These are phyloP conservation scores for Russula griseocarnosa DNA, from an alignment of 768 basidiomycete genomes.

Conservation along the genomic window DNA sequence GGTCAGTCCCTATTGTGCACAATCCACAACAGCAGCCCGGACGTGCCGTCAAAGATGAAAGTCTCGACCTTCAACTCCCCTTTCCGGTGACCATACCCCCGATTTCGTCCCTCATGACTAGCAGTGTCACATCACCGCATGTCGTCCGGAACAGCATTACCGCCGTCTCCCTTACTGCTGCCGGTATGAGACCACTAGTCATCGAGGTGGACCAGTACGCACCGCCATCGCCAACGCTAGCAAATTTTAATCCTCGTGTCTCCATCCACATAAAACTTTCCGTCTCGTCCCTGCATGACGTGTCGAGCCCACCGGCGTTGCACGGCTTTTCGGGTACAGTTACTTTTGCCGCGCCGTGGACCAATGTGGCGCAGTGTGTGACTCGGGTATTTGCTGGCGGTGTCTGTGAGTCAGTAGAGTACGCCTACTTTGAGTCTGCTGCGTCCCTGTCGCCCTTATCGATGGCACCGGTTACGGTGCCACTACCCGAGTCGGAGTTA, in stretches of 20 bases:
- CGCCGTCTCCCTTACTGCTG: constrained; percentile 54
- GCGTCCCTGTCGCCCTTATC: constrained; percentile 24
- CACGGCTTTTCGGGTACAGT: constrained; percentile 62
- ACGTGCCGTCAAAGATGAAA: constrained; percentile 21
- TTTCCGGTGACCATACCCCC: constrained; percentile 19
- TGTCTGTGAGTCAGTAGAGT: constrained; percentile 51
- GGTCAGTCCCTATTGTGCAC: constrained; percentile 26
- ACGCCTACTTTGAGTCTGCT: constrained; percentile 47
- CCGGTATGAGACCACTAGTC: constrained; percentile 62
- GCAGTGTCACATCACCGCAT: constrained; percentile 30
- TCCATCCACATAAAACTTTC: constrained; percentile 54
- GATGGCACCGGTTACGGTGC: constrained; percentile 41
- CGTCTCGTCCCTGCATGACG: constrained; percentile 53
- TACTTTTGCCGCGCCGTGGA: constrained; percentile 52
- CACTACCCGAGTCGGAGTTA: constrained; percentile 64
- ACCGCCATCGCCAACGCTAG: constrained; percentile 37
- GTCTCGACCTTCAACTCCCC: constrained; percentile 21
- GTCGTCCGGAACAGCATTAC: constrained; percentile 39
- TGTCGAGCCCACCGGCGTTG: constrained; percentile 50
- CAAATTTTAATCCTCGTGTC: constrained; percentile 39
- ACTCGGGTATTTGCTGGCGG: constrained; percentile 56
- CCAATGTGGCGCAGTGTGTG: constrained; percentile 53
- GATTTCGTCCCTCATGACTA: constrained; percentile 20
- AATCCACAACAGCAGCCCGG: constrained; percentile 2
- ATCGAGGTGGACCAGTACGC: constrained; percentile 55